Conservation (phyloP, 352 stramenopile genomes). For the Stramenopiles sp. region DNA sequence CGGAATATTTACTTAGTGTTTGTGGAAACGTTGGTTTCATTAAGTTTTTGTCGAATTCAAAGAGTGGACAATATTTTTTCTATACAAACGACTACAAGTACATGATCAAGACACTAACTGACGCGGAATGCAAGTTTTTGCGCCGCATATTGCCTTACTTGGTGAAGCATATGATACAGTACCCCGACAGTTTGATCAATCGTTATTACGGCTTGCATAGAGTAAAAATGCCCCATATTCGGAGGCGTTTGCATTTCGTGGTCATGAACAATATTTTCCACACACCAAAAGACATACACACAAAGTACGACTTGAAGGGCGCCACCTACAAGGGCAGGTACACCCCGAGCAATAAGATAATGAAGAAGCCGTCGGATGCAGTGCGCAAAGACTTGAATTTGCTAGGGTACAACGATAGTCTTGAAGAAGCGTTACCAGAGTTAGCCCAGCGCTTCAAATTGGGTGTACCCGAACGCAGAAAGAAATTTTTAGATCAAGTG, state of each 20-base stretch:
- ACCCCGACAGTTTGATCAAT: constrained; percentile 88
- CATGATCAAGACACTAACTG: constrained; percentile 98
- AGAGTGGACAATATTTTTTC: constrained; percentile 98
- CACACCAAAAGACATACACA: constrained; percentile 69
- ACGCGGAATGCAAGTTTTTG: constrained; percentile 95
- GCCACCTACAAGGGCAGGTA: constrained; percentile 52
- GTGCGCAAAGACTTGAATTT: constrained; percentile 41
- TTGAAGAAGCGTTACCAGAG: constrained; percentile 24
- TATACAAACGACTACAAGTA: constrained; percentile 91
- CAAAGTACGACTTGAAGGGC: constrained; percentile 65
- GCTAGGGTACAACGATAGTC: constrained; percentile 39
- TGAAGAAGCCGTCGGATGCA: constrained; percentile 57
- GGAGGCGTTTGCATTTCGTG: constrained; percentile 69
- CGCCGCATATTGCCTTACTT: constrained; percentile 87
- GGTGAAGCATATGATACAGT: constrained; percentile 86
- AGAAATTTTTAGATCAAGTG: constrained; percentile 49
- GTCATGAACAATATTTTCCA: constrained; percentile 93
- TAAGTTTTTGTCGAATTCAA: constrained; percentile 94
- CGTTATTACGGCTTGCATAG: constrained; percentile 90
- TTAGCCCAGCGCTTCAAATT: neutral
- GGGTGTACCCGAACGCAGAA: constrained; percentile 36
- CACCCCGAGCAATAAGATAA: constrained; percentile 51
- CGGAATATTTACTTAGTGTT: constrained; percentile 71
- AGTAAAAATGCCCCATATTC: constrained; percentile 86
- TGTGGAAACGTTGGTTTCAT: constrained; percentile 85